These are phyloP conservation scores for Globisporangium irregulare DNA, from an alignment of 352 stramenopile genomes.

Conservation along the genomic window DNA sequence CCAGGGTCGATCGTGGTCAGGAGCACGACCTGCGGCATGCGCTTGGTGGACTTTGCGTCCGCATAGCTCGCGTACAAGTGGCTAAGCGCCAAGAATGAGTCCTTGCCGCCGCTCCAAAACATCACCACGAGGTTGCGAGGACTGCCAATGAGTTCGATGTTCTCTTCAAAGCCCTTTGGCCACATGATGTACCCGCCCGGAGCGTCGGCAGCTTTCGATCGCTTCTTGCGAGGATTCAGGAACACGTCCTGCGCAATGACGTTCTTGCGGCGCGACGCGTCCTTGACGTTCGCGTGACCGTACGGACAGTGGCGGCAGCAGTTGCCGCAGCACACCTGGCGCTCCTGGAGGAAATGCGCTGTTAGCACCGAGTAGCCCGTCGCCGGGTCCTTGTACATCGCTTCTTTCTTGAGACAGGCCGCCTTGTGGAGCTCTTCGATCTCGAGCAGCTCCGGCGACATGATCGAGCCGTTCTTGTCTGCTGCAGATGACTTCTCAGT, in stretches of 20 bases:
- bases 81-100: slow-evolving; percentile 83
- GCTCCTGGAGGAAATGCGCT: slow-evolving; percentile 57
- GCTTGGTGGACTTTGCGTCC: slow-evolving; percentile 18
- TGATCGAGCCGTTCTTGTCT: not conserved
- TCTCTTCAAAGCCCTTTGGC: not conserved
- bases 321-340: slow-evolving; percentile 88
- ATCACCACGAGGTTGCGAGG: slow-evolving; percentile 65
- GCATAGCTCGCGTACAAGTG: slow-evolving; percentile 36
- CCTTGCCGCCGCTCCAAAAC: slow-evolving; percentile 89
- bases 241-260: slow-evolving; percentile 35
- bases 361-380: slow-evolving; percentile 90
- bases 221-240: slow-evolving; percentile 24
- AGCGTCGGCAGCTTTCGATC: slow-evolving; percentile 7
- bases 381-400: slow-evolving; percentile 81
- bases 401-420: slow-evolving; percentile 62
- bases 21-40: slow-evolving; percentile 61
- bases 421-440: slow-evolving; percentile 69
- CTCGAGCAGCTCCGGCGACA: slow-evolving; percentile 28
- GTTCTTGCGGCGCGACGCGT: slow-evolving; percentile 38
- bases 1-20: slow-evolving; percentile 85
- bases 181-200: slow-evolving; percentile 12
- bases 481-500: not conserved
- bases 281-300: slow-evolving; percentile 75
- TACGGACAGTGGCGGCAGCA: slow-evolving; percentile 91
- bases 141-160: not conserved